Percentiles rank a stretch among this genome's conserved stretches.
Evolutionary conservation across 83 land plant species (phyloP).

Genomic region (Picea abies): DNA sequence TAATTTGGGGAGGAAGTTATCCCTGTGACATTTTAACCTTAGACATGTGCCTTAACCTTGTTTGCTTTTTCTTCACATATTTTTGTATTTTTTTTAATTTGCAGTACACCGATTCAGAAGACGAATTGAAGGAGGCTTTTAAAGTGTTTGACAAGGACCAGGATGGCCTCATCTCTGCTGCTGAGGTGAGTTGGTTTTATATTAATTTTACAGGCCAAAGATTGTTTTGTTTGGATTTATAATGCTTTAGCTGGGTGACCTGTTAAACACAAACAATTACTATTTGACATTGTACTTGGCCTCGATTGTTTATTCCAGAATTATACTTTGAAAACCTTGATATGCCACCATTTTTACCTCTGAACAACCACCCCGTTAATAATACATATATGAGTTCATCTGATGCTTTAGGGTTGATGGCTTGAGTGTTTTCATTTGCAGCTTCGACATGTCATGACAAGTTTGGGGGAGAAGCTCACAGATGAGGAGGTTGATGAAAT

Average conservation of each 20-base stretch:
- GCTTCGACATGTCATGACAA: constrained; percentile 29
- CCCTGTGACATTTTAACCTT: no score
- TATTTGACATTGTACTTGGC: no score
- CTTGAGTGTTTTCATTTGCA: not conserved
- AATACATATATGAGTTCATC: no score
- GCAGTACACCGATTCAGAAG: constrained; percentile 16
- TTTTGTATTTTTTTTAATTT: not conserved
- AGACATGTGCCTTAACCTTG: no score
- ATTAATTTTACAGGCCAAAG: not conserved
- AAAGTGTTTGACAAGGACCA: constrained; percentile 29
- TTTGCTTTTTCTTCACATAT: not conserved
- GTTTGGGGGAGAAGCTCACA: constrained; percentile 46
- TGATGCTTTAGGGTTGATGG: not conserved
- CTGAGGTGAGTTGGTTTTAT: constrained; percentile 1
- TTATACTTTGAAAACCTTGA: no score
- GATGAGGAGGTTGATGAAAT: constrained; percentile 56
- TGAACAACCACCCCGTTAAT: no score
- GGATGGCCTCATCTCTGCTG: constrained; percentile 25
- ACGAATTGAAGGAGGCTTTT: constrained; percentile 27
- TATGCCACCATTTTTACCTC: no score
- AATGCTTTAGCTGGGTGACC: no score
- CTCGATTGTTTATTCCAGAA: no score
- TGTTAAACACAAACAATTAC: no score
- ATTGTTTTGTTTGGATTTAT: no score
- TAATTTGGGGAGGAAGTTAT: no score